Base-by-base conservation (phyloP, 75 land plant genomes). In the Pseudotsuga menziesii region DNA sequence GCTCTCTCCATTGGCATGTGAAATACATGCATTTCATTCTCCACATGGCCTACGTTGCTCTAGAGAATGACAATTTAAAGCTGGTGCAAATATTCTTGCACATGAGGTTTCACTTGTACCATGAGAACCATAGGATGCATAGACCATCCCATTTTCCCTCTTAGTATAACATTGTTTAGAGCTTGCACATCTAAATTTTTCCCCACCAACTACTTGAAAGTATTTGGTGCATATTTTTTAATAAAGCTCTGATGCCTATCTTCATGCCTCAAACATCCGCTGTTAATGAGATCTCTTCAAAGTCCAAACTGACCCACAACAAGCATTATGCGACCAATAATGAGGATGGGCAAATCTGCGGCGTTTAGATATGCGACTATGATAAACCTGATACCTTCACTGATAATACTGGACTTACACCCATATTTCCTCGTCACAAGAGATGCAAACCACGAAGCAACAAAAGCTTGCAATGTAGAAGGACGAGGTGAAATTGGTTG, bases 41-140 rank as follows among this genome's bases (percentile, higher is more conserved):
- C 94, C 94, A 82, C 99, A 96, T n/a, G 99, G 99, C 82, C 89
- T 93, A 8, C 78, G 82, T 44, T 72, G 63, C 12, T 89, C 95
- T 36, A 29, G 9, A 58, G 98, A 91, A 29, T 75, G 78, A 70
- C 99, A 97, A 78, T 89, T 94, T 61, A 97, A 76, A 25, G 90
- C 95, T 61, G 88, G 79, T 6, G 98, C 98, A 90, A 97, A 92
- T 44, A 97, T 83, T 3, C 95, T 85, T 23, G 99, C 99, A 83
- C 92, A 87, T 0, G 98, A 86, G 9, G 93, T 94, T 80, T 94
- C 94, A 2, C 99, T 98, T 44, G 95, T 94, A 15, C 99, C 99
- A 58, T 88, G 98, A 80, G 99, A 98, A 20, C 99, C 99, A 83
- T 94, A 85, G 79, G 94, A 97, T 32, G 94, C 82, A 78, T 94